Conservation (phyloP, 768 basidiomycete genomes). For the Tylopilus plumbeoviolaceoides region DNA sequence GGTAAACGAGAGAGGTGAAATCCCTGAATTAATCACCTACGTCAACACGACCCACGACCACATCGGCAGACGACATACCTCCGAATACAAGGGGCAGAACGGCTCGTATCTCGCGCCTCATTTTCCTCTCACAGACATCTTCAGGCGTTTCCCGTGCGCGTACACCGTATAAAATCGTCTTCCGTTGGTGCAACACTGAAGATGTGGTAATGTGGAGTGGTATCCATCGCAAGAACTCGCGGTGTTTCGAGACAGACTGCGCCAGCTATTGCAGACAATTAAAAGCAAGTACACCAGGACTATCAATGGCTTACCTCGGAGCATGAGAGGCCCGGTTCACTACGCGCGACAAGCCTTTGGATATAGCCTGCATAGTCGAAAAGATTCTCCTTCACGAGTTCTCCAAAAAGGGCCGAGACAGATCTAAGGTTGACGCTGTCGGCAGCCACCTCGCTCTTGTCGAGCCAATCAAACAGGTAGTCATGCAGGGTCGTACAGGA, state of each 20-base stretch:
- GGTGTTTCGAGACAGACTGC: slow-evolving; percentile 52
- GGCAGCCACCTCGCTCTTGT: slow-evolving; percentile 57
- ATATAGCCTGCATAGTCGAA: slow-evolving; percentile 76
- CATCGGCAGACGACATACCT: slow-evolving; percentile 34
- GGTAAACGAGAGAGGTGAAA: slow-evolving; percentile 19
- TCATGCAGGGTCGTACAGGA: slow-evolving; percentile 65
- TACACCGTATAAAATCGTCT: slow-evolving; percentile 63
- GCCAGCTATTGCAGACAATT: slow-evolving; percentile 5
- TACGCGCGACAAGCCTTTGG: slow-evolving; percentile 76
- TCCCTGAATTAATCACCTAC: slow-evolving; percentile 29
- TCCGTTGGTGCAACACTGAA: slow-evolving; percentile 65
- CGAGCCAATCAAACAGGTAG: slow-evolving; percentile 77
- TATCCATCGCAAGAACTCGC: slow-evolving; percentile 66
- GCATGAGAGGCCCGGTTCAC: slow-evolving; percentile 57
- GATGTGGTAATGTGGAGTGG: slow-evolving; percentile 58
- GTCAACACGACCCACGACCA: slow-evolving; percentile 2
- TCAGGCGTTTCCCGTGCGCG: slow-evolving; percentile 68
- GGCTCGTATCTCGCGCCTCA: slow-evolving; percentile 63
- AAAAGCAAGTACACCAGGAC: not conserved
- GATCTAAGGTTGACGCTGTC: slow-evolving; percentile 51
- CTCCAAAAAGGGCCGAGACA: slow-evolving; percentile 67
- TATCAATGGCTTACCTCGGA: slow-evolving; percentile 40
- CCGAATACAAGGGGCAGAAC: slow-evolving; percentile 67
- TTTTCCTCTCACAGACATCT: slow-evolving; percentile 63
- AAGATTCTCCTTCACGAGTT: slow-evolving; percentile 62